phyloP scores from a whole-genome alignment of 2,329 filamentous ascomycete genomes.

The Rosellinia necatrix region DNA sequence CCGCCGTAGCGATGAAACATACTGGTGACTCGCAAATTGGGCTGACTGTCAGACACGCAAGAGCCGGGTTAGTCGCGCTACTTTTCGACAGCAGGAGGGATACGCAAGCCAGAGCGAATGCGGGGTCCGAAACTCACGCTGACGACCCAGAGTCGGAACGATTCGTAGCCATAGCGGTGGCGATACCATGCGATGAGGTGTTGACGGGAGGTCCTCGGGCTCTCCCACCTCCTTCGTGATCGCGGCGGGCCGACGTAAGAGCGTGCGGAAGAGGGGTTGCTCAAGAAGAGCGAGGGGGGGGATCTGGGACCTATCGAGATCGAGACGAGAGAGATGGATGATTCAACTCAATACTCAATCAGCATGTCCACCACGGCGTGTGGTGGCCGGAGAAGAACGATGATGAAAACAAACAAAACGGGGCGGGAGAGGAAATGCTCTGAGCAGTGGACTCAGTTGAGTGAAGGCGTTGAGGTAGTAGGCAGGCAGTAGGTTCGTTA shows the following conservation, averaged over 20 bases:
- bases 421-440: constrained; percentile 6
- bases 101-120: constrained; percentile 12
- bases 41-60: constrained; percentile 58
- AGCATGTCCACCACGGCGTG: constrained; percentile 14
- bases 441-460: constrained; percentile 5
- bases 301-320: not conserved
- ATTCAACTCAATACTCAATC: constrained; percentile 8
- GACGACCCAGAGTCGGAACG: constrained; percentile 66
- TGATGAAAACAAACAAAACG: not conserved
- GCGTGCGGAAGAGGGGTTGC: constrained; percentile 23
- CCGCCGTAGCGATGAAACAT: constrained; percentile 44
- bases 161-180: constrained; percentile 47
- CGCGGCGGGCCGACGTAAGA: constrained; percentile 13
- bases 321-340: constrained; percentile 6
- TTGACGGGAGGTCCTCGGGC: constrained; percentile 19
- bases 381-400: constrained; percentile 13
- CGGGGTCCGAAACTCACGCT: constrained; percentile 54
- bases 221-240: constrained; percentile 21
- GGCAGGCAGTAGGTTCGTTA: not conserved
- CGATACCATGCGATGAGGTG: constrained; percentile 25
- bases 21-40: constrained; percentile 95
- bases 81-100: constrained; percentile 12
- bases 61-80: constrained; percentile 38
- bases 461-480: constrained; percentile 5
- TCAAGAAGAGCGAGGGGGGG: constrained; percentile 16